phyloP scores from a whole-genome alignment of 192 early-diverging fungal species.

The Glomus cerebriforme region DNA sequence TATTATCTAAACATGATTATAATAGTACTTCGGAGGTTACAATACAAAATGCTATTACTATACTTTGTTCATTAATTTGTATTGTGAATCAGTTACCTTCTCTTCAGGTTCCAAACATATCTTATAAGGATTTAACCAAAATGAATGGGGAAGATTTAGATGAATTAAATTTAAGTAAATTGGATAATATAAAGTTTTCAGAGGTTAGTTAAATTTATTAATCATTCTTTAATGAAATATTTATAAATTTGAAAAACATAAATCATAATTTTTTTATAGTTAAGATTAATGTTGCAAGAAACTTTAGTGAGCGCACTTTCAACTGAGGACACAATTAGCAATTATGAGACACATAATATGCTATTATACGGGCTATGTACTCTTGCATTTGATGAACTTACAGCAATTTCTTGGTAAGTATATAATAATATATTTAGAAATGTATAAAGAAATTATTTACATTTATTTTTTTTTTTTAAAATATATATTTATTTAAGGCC shows the following conservation, averaged over 20 bases:
- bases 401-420: conserved; percentile 33
- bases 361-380: conserved; percentile 39
- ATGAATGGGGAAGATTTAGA: conserved; percentile 2
- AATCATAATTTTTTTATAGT: conserved; percentile 16
- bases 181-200: neutral
- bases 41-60: conserved; percentile 48
- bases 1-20: conserved; percentile 45
- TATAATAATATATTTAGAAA: neutral
- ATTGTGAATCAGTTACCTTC: conserved; percentile 34
- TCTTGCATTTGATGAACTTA: conserved; percentile 42
- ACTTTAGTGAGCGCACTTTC: conserved; percentile 34
- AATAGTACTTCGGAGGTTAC: conserved; percentile 44
- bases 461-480: neutral
- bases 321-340: conserved; percentile 26
- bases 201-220: conserved; percentile 1
- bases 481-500: neutral
- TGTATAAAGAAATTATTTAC: neutral
- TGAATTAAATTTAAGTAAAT: neutral
- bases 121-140: conserved; percentile 16
- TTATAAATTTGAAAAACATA: neutral
- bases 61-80: conserved; percentile 47
- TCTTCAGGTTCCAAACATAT: conserved; percentile 23
- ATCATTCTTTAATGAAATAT: neutral
- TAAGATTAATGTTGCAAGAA: conserved; percentile 42
- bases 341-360: conserved; percentile 46